Evolutionary conservation across 177 flowering plant species (phyloP), one percentile per base, ranked within the genome.

Genomic region (Telopea speciosissima): DNA sequence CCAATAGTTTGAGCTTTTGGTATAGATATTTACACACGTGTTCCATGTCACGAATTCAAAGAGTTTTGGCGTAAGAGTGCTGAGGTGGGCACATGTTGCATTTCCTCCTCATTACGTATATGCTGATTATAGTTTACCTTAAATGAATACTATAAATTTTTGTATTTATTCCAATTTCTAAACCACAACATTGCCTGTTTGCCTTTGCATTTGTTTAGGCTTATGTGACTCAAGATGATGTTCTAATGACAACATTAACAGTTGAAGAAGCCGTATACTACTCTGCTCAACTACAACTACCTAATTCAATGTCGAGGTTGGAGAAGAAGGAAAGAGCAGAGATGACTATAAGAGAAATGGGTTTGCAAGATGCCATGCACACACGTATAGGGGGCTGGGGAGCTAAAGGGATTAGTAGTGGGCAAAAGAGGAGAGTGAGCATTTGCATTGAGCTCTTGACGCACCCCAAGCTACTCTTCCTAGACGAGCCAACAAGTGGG

Each of bases 401-500:
- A 21, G 19, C 12, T 1, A 78, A 75, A 60, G 85, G 85, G 1
- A 66, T 82, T 5, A 80, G 85, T 44, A 82, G 85, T 19, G 85
- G 83, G 10, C 77, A 83, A 63, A 83, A 78, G 78, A 79, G 85
- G 62, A 80, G 73, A 67, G 11, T 63, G 63, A 28, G 67, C 45
- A 68, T 56, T 33, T 31, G 67, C 70, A 74, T 80, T 4, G 85
- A 83, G 77, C 78, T 83, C 45, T 62, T 78, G 36, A 78, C 79
- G 11, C 24, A 62, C 14, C 72, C 67, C 1, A 36, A 49, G n/a
- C 68, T 62, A 23, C 54, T 82, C 66, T 79, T 81, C 40, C 80
- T 82, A 12, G 86, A 83, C 28, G 85, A 85, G 36, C 87, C 90
- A 36, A 85, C 88, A 3, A 81, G 78, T 28, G 83, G 84, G 13